Evolutionary conservation across 768 basidiomycete species (phyloP), one percentile per base, ranked within the genome.

Genomic region (Podaxis sp.): DNA sequence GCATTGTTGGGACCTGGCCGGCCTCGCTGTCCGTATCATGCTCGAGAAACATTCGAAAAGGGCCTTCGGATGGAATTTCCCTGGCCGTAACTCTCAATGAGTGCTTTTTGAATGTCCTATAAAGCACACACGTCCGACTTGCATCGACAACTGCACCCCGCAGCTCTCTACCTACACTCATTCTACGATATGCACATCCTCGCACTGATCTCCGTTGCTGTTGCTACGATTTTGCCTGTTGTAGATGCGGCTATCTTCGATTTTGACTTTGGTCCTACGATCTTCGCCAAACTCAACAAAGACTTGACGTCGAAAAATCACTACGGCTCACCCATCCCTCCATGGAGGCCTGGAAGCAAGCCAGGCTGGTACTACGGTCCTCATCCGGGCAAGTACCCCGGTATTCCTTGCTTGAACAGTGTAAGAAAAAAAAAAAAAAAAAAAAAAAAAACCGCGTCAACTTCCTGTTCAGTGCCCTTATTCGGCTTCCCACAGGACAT

Each of bases 321-420:
- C 32, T 80, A 74, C 59, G 74, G 74, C 42, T 68, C 79, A 23
- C 79, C 77, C 16, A 61, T 62, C 38, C 69, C 73, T 23, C 77
- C 77, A 16, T 78, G 79, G 77, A 56, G 64, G 27, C 37, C 59
- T 25, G 70, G 67, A 5, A 50, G 65, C 37, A 60, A 72, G 44
- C 77, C 79, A 46, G 79, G 77, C 28, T 80, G 79, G 79, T 79
- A 78, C 69, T 76, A 70, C 32, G 79, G 79, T 2, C 62, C 65
- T 40, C 65, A 71, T 51, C 70, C 73, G 1, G 37, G 66, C 13
- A 64, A 66, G 13, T 72, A 68, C 61, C 69, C 69, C 4, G 62
- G 68, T 3, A 57, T 74, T 44, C 63, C 71, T 38, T 74, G 73
- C 66, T 70, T 77, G 42, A 50, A 62, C 42, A 74, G 74, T 35